phyloP scores from a whole-genome alignment of 2,329 filamentous ascomycete species.

The Talaromyces pinophilus region DNA sequence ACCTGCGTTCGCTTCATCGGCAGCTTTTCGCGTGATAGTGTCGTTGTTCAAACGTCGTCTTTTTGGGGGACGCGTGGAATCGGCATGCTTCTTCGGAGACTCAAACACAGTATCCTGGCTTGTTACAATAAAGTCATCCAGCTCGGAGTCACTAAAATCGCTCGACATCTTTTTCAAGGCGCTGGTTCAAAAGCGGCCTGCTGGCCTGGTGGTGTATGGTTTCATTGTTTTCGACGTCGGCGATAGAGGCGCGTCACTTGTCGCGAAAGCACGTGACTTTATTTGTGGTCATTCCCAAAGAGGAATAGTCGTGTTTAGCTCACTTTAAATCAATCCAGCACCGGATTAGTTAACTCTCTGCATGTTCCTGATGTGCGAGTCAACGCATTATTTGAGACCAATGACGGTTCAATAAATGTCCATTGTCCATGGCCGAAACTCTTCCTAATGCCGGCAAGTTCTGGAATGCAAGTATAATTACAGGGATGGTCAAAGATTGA shows the following conservation, averaged over 20 bases:
- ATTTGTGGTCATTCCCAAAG: not conserved
- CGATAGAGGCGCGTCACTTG: conserved; percentile 3
- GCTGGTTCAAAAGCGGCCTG: not conserved
- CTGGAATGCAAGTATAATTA: not conserved
- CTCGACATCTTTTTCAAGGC: conserved; percentile 22
- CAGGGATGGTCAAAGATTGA: not conserved
- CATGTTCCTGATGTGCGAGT: not conserved
- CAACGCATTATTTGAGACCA: not conserved
- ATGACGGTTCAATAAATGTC: not conserved
- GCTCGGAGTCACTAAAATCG: conserved; percentile 32
- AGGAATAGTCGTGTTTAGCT: not conserved
- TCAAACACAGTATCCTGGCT: conserved; percentile 24
- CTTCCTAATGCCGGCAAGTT: not conserved
- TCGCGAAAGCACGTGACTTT: conserved; percentile 21
- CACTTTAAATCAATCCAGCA: too few relatives aligned
- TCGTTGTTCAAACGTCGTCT: conserved; percentile 32
- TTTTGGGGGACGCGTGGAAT: conserved; percentile 36
- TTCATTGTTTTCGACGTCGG: not conserved
- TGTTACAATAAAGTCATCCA: conserved; percentile 30
- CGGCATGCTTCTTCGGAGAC: conserved; percentile 4
- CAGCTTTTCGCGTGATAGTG: not conserved
- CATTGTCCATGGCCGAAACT: not conserved
- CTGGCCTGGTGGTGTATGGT: not conserved
- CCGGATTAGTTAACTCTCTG: not conserved
- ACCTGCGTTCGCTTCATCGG: not conserved